Evolutionary conservation across 768 basidiomycete genomes (phyloP), one percentile per base, ranked within the genome.

Genomic region (Pleurotus citrinopileatus): DNA sequence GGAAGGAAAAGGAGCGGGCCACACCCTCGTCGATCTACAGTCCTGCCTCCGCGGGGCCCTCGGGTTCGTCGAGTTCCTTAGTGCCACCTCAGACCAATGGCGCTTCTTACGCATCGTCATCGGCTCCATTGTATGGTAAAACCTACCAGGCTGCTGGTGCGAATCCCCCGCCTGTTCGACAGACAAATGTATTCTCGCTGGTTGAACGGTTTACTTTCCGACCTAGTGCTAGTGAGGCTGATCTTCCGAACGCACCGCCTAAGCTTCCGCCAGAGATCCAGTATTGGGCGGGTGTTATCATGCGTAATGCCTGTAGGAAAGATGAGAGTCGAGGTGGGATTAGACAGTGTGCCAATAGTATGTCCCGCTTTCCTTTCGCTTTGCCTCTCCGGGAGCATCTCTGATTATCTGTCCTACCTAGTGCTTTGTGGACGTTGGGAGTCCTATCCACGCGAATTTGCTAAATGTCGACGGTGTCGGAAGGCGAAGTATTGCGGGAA

Each of bases 261-360:
- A 77, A 83, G 44, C 72, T 94, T 5, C 93, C 94, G 0, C 75
- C 79, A 8, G 96, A 98, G 67, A 96, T 99, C 20, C 93, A 97
- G 69, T 97, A 98, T 63, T 98, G 97, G 97, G 97, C 96, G 0
- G 94, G 94, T 2, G 96, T 98, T n/a, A 97, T 98, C 64, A 99
- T 98, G 97, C 81, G 97, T 50, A 99, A 99, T 67, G 97, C 97
- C 10, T 99, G 97, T 71, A 77, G 96, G 66, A 98, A 99, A 74
- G 97, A 98, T 61, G 96, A 98, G 58, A 84, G 79, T 45, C 74
- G 87, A 29, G 94, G 94, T 50, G 97, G 97, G 9, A 94, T 98
- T 57, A 72, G 97, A 53, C 97, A 98, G 69, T 99, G 97, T 75
- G 97, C 97, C 0, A 97, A 97, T 66, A 98, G 89, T 91, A 59